Conservation (phyloP, 1,284 basidiomycete genomes). For the Cryptococcus sp. region DNA sequence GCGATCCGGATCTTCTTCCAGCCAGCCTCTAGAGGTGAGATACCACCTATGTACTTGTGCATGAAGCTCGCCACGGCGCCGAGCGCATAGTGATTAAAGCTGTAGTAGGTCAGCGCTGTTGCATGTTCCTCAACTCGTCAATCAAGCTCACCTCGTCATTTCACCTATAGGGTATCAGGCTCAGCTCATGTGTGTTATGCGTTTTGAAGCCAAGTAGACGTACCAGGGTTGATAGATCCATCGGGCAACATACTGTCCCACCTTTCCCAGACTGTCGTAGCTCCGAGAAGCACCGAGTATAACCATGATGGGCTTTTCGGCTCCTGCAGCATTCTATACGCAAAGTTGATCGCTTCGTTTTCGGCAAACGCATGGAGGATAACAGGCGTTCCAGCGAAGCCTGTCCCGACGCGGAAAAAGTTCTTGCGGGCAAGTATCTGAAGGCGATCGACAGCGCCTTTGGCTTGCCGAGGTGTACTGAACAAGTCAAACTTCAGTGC, state of each 20-base stretch:
- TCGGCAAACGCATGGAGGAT: conserved; percentile 27
- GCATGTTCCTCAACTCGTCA: too few relatives aligned
- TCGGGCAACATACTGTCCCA: conserved; percentile 40
- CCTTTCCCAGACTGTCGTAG: conserved; percentile 42
- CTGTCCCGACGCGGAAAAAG: conserved; percentile 26
- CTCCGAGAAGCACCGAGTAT: conserved; percentile 32
- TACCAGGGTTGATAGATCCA: conserved; percentile 37
- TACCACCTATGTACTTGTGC: conserved; percentile 28
- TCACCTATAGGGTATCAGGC: conserved; percentile 8
- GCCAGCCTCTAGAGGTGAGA: conserved; percentile 24
- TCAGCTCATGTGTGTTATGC: too few relatives aligned
- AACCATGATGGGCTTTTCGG: conserved; percentile 29
- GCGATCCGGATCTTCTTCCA: conserved; percentile 25
- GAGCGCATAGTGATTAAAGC: conserved; percentile 40
- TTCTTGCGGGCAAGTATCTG: conserved; percentile 15
- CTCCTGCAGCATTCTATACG: conserved; percentile 40
- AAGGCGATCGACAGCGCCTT: conserved; percentile 19
- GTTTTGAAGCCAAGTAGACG: conserved; percentile 24
- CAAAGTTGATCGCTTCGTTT: conserved; percentile 23
- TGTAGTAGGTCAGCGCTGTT: too few relatives aligned
- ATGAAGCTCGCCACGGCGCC: conserved; percentile 33
- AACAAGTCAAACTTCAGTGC: conserved; percentile 26
- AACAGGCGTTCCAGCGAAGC: conserved; percentile 36
- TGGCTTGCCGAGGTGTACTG: conserved; percentile 3
- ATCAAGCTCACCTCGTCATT: conserved; percentile 33